Evolutionary conservation across 179 eudicot genomes (phyloP).

Genomic region (Patellifolia procumbens): DNA sequence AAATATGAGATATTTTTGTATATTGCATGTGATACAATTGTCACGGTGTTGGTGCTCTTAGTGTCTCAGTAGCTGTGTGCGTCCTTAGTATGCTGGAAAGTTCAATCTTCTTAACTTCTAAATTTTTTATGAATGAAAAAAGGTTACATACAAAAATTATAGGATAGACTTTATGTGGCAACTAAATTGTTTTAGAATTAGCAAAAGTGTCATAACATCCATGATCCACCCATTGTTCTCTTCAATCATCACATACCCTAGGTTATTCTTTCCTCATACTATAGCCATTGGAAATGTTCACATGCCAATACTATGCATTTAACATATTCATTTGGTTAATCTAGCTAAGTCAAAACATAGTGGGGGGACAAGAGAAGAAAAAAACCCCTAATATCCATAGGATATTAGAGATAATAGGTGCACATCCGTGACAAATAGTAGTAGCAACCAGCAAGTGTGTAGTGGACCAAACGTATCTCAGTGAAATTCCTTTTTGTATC

Average conservation of each 20-base stretch:
- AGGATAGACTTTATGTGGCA: too few relatives aligned
- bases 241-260: not conserved
- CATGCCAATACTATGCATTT: constrained; percentile 19
- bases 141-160: too few relatives aligned
- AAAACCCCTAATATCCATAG: not conserved
- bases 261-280: not conserved
- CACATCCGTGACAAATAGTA: constrained; percentile 22
- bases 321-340: not conserved
- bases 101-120: too few relatives aligned
- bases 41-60: too few relatives aligned
- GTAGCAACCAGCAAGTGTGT: not conserved
- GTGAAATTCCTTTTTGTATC: constrained; percentile 18
- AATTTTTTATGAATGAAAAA: too few relatives aligned
- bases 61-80: too few relatives aligned
- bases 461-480: constrained; percentile 18
- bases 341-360: not conserved
- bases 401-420: not conserved
- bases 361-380: not conserved
- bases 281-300: constrained; percentile 10
- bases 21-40: too few relatives aligned
- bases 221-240: not conserved
- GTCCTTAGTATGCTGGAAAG: too few relatives aligned
- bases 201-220: not conserved
- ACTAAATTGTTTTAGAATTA: too few relatives aligned
- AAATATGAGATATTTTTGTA: too few relatives aligned